phyloP scores from a whole-genome alignment of 192 early-diverging fungal species.

The Coemansia sp. region DNA sequence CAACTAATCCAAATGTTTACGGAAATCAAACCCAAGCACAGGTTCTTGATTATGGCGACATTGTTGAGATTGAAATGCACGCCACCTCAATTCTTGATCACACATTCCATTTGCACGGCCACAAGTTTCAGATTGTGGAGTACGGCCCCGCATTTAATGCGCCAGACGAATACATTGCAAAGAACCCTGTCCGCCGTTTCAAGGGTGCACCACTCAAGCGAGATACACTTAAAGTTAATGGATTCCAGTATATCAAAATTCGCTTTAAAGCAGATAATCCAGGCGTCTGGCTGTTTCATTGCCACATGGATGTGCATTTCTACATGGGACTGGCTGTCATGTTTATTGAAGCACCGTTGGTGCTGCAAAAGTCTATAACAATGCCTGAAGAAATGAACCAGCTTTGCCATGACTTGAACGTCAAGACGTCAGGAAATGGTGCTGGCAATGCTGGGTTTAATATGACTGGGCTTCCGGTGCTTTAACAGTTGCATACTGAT shows the following conservation, averaged over 20 bases:
- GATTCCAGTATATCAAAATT: slow-evolving; percentile 60
- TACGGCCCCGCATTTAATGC: slow-evolving; percentile 34
- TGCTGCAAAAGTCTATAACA: slow-evolving; percentile 51
- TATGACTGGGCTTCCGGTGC: slow-evolving; percentile 48
- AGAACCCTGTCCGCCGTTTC: slow-evolving; percentile 48
- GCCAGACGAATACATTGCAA: not conserved
- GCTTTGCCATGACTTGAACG: slow-evolving; percentile 61
- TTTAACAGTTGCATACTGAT: too few relatives aligned
- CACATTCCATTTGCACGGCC: slow-evolving; percentile 79
- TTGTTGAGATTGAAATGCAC: slow-evolving; percentile 65
- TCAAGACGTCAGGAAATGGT: slow-evolving; percentile 65
- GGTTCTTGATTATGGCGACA: slow-evolving; percentile 63
- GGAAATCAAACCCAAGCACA: slow-evolving; percentile 46
- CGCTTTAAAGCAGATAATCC: slow-evolving; percentile 78
- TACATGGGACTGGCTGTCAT: slow-evolving; percentile 67
- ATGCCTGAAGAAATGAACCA: slow-evolving; percentile 58
- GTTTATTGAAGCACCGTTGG: slow-evolving; percentile 68
- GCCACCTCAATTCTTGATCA: slow-evolving; percentile 68
- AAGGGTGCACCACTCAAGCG: slow-evolving; percentile 62
- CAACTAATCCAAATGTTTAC: slow-evolving; percentile 8
- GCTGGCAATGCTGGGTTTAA: slow-evolving; percentile 69
- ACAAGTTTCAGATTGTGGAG: slow-evolving; percentile 72
- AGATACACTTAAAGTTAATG: slow-evolving; percentile 68
- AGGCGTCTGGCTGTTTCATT: slow-evolving; percentile 82
- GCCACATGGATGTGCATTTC: slow-evolving; percentile 64